Conservation (phyloP, 2,329 filamentous ascomycete species). For the Lecanoromycetidae sp. region DNA sequence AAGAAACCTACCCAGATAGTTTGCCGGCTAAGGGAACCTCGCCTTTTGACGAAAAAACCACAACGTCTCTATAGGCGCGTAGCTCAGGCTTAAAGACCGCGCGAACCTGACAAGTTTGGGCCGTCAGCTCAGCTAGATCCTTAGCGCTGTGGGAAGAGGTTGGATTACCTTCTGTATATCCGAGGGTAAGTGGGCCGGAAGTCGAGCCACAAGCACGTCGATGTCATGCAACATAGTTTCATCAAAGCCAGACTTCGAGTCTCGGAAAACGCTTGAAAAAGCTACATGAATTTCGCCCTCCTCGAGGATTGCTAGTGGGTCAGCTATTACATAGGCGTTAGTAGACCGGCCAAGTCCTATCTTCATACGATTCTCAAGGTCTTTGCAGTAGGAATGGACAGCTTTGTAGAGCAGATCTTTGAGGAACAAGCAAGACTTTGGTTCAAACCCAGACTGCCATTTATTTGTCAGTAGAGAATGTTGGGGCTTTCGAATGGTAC, state of each 20-base stretch:
- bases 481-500: neutral
- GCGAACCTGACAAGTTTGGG: slow-evolving; percentile 10
- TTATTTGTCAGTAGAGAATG: slow-evolving; percentile 16
- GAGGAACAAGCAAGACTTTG: slow-evolving; percentile 31
- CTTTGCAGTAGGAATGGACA: slow-evolving; percentile 30
- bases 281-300: slow-evolving; percentile 45
- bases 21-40: slow-evolving; percentile 43
- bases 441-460: slow-evolving; percentile 37
- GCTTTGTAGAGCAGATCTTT: slow-evolving; percentile 29
- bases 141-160: neutral
- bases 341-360: slow-evolving; percentile 41
- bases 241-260: slow-evolving; percentile 26
- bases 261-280: slow-evolving; percentile 38
- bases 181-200: slow-evolving; percentile 44
- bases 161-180: slow-evolving; percentile 47
- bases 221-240: slow-evolving; percentile 36
- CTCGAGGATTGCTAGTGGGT: slow-evolving; percentile 39
- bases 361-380: slow-evolving; percentile 35
- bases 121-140: too few species aligned
- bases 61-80: slow-evolving; percentile 43
- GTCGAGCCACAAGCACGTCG: slow-evolving; percentile 44
- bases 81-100: slow-evolving; percentile 41
- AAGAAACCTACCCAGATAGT: slow-evolving; percentile 34
- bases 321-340: slow-evolving; percentile 44
- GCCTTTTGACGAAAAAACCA: slow-evolving; percentile 45